Evolutionary conservation across 2,329 filamentous ascomycete genomes (phyloP).

Genomic region (Penicillium sp.): DNA sequence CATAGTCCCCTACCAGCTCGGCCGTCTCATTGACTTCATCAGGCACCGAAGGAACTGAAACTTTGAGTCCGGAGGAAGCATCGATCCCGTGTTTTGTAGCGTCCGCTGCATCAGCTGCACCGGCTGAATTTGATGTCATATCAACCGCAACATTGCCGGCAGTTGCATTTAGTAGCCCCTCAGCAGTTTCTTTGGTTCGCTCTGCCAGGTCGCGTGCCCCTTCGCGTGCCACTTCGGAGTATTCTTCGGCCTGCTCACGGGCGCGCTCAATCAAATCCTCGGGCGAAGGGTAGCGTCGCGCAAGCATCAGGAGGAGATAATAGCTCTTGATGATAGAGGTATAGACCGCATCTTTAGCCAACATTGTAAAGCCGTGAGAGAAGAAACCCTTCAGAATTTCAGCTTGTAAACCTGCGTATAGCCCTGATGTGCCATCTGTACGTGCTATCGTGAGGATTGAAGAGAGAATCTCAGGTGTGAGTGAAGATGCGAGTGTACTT

Average conservation of each 20-base stretch:
- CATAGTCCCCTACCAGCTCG: conserved; percentile 49
- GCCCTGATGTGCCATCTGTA: conserved; percentile 65
- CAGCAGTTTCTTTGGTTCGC: conserved; percentile 30
- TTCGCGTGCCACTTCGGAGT: conserved; percentile 43
- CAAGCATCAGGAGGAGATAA: conserved; percentile 60
- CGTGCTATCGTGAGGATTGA: conserved; percentile 60
- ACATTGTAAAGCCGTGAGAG: conserved; percentile 82
- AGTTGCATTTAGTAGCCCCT: conserved; percentile 25
- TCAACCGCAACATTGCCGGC: conserved; percentile 30
- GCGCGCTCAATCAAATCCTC: conserved; percentile 43
- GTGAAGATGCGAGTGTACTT: conserved; percentile 11
- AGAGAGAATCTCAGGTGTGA: conserved; percentile 60
- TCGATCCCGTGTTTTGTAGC: conserved; percentile 17
- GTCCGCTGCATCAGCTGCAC: conserved; percentile 13
- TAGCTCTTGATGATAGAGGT: conserved; percentile 71
- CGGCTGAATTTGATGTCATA: conserved; percentile 31
- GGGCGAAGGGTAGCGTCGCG: conserved; percentile 48
- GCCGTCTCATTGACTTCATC: conserved; percentile 45
- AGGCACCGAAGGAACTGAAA: conserved; percentile 8
- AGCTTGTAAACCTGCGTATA: conserved; percentile 76
- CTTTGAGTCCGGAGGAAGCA: conserved; percentile 23
- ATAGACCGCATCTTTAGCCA: conserved; percentile 79
- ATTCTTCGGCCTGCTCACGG: conserved; percentile 43
- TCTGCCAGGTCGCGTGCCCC: conserved; percentile 39
- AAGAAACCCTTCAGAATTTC: conserved; percentile 84